phyloP scores from a whole-genome alignment of 257 asterid species.

The Paraleonurus japonicus region DNA sequence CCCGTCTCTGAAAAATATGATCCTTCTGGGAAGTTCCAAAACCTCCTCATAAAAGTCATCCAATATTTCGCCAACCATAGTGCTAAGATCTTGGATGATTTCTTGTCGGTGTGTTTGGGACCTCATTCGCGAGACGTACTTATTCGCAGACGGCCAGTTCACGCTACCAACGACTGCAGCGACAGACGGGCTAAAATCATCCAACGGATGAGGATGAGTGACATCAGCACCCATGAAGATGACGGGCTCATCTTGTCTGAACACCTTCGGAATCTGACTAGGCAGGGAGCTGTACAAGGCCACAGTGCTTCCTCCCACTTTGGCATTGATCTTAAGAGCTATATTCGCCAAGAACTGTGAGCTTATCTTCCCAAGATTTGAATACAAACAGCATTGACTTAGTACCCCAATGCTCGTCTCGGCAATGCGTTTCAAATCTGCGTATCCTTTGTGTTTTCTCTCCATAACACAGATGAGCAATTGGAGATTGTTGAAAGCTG shows the following conservation, averaged over 20 bases:
- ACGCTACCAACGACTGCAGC: conserved; percentile 96
- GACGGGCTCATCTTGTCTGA: conserved; percentile 60
- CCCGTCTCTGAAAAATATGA: conserved; percentile 91
- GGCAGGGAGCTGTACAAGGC: conserved; percentile 73
- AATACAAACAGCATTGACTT: conserved; percentile 85
- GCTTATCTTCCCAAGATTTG: conserved; percentile 57
- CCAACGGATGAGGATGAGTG: conserved; percentile 92
- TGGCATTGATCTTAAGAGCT: conserved; percentile 94
- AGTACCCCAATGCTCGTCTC: conserved; percentile 81
- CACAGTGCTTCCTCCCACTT: conserved; percentile 92
- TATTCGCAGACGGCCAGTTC: conserved; percentile 93
- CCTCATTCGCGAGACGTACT: conserved; percentile 80
- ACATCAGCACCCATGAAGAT: conserved; percentile 98
- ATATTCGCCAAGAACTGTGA: conserved; percentile 85
- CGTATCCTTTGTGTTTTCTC: conserved; percentile 92
- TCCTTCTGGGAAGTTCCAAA: conserved; percentile 58
- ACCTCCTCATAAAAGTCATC: conserved; percentile 62
- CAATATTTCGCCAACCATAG: conserved; percentile 72
- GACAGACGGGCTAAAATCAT: conserved; percentile 83
- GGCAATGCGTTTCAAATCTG: conserved; percentile 82
- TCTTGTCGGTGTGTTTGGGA: conserved; percentile 91
- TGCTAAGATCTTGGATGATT: conserved; percentile 68
- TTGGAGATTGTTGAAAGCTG: conserved; percentile 65
- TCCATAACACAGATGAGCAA: conserved; percentile 95
- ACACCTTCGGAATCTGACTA: conserved; percentile 73